Evolutionary conservation across 2,329 filamentous ascomycete genomes (phyloP), one percentile per base, ranked within the genome.

Genomic region (Endoconidiophora polonica): DNA sequence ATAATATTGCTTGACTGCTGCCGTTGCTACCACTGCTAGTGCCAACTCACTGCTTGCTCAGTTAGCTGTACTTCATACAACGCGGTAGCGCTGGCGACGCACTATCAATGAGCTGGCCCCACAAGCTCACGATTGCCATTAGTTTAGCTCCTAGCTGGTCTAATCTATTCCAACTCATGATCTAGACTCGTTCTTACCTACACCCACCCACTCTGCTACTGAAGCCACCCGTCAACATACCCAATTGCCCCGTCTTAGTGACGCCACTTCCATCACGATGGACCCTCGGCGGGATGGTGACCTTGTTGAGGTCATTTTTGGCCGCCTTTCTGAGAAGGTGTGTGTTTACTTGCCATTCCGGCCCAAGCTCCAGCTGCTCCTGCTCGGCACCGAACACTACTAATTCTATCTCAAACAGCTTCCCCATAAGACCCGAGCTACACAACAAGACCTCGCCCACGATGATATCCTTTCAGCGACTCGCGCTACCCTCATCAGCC

Each of bases 381-480:
- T 43, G 14, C 9, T 5, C 20, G 41, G 41, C 41, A 20, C 24
- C 41, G 41, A 24, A 4, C 18, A 43, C 20, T 5, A 23, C 29
- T 33, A 33, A 33, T 12, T 33, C 29, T 33, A 33, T 33, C 29
- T 33, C 29, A 36, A 45, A 33, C 54, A 79, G 77, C 72, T 81
- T 50, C 77, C 77, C 50, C 76, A 81, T 64, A 71, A 74, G 55
- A 78, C 76, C 50, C 76, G 77, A 58, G 73, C 70, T 52, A 68
- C 69, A 52, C 66, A 68, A 55, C 69, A 74, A 57, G 72, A 74
- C 56, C 69, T 79, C 54, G 65, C 68, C 52, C 71, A 76, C 58
- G 78, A 82, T 63, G 74, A 79, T 46, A 68, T 81, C 54, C 69
- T 77, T 47, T 65, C 69, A 52, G 74, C 77, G 50, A 80, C 77